A percentile compares a stretch with the other conserved stretches of the same genome.
Conservation (phyloP, 2,329 filamentous ascomycete species). For the Chrysoporthe puriensis region DNA sequence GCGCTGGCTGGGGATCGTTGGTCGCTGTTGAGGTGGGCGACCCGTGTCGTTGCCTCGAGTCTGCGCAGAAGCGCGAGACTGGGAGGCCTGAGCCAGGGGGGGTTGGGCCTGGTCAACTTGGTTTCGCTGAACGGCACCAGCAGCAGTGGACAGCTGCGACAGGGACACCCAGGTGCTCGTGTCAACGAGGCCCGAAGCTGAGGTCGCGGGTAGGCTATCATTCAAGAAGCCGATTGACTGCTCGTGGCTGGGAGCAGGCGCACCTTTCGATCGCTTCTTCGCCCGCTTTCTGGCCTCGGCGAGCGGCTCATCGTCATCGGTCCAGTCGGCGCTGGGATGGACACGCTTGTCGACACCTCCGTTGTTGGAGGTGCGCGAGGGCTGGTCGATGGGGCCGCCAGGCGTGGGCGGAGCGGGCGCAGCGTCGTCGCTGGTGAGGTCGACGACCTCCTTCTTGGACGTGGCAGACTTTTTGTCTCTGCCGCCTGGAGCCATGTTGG, state of each 20-base stretch:
- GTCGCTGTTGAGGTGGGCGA: neutral
- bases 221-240: neutral
- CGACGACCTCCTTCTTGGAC: neutral
- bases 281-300: too few species aligned
- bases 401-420: too few species aligned
- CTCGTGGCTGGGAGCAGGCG: neutral
- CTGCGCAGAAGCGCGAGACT: neutral
- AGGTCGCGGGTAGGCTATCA: neutral
- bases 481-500: neutral
- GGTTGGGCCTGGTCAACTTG: neutral
- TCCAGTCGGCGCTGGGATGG: too few species aligned
- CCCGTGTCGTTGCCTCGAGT: neutral
- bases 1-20: neutral
- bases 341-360: too few species aligned
- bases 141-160: neutral
- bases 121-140: neutral
- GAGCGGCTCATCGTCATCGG: too few species aligned
- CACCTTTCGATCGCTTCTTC: too few species aligned
- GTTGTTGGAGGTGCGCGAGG: too few species aligned
- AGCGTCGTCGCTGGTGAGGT: neutral
- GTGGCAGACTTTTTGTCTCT: neutral
- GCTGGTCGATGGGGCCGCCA: too few species aligned
- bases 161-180: neutral
- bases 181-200: neutral
- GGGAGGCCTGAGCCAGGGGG: neutral